Percentiles rank a stretch among this genome's conserved stretches.
phyloP scores from a whole-genome alignment of 257 asterid genomes.

The Solanum pinnatisectum region DNA sequence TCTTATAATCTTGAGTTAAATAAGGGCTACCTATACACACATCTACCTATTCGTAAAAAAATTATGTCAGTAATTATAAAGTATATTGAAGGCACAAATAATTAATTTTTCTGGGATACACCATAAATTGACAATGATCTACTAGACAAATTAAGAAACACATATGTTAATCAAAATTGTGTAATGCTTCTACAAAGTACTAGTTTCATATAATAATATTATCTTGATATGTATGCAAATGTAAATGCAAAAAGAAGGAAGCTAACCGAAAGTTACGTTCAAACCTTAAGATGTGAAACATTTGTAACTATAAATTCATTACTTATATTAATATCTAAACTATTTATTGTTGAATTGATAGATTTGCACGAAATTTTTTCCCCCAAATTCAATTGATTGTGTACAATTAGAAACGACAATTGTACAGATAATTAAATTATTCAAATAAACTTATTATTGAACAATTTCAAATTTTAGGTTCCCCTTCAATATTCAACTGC shows the following conservation, averaged over 20 bases:
- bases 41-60: background rate
- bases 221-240: background rate
- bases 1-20: too few relatives aligned
- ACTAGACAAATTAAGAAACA: background rate
- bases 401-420: background rate
- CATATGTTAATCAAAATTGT: background rate
- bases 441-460: background rate
- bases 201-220: background rate
- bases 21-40: background rate
- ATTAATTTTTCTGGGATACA: background rate
- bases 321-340: background rate
- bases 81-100: background rate
- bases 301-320: background rate
- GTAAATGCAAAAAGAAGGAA: background rate
- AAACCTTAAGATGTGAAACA: background rate
- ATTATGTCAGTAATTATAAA: background rate
- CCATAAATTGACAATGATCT: background rate
- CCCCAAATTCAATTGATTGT: background rate
- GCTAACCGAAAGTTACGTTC: background rate
- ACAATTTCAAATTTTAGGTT: background rate
- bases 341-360: background rate
- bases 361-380: background rate
- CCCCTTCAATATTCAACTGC: background rate
- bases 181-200: background rate
- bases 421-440: background rate